A percentile compares a stretch with the other conserved stretches of the same genome.
These are phyloP conservation scores for Penicillium pulvis DNA, from an alignment of 495 filamentous ascomycete species.

Conservation along the genomic window DNA sequence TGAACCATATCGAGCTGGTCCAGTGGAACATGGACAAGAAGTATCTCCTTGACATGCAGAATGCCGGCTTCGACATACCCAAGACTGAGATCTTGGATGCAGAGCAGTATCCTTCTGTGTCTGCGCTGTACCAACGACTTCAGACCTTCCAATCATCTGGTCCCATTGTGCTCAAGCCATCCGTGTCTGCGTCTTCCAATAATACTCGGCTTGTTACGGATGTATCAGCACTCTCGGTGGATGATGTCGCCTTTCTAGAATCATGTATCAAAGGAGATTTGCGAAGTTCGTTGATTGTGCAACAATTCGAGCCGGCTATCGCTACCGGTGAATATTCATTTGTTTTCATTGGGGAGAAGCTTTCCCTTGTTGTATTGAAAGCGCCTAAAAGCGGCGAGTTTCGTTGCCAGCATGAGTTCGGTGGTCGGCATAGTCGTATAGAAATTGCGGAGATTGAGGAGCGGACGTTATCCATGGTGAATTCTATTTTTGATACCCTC, in stretches of 20 bases:
- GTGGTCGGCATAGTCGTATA: neutral
- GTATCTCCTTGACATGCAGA: conserved; percentile 8
- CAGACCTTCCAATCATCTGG: conserved; percentile 6
- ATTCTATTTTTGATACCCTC: conserved; percentile 9
- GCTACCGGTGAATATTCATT: conserved; percentile 7
- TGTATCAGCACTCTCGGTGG: neutral
- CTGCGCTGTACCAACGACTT: conserved; percentile 8
- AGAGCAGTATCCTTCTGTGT: neutral
- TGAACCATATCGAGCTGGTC: conserved; percentile 6
- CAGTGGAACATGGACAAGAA: conserved; percentile 13
- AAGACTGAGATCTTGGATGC: conserved; percentile 6
- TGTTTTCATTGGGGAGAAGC: conserved; percentile 2
- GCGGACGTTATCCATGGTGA: conserved; percentile 2
- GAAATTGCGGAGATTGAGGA: conserved; percentile 1
- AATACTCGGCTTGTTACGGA: conserved; percentile 4
- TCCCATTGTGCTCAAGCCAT: conserved; percentile 5
- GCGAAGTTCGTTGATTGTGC: conserved; percentile 2
- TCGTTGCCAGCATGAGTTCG: conserved; percentile 4
- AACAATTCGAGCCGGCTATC: conserved; percentile 8
- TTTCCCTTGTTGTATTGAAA: conserved; percentile 7
- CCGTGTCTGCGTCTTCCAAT: conserved; percentile 4
- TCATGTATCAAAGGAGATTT: conserved; percentile 2
- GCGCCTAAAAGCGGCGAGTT: conserved; percentile 5
- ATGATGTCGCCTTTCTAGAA: neutral
- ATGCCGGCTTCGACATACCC: conserved; percentile 3